Percentiles rank a stretch among this genome's conserved stretches.
These are phyloP conservation scores for Aspergillus aculeatinus DNA, from an alignment of 2,329 filamentous ascomycete genomes.

Conservation along the genomic window DNA sequence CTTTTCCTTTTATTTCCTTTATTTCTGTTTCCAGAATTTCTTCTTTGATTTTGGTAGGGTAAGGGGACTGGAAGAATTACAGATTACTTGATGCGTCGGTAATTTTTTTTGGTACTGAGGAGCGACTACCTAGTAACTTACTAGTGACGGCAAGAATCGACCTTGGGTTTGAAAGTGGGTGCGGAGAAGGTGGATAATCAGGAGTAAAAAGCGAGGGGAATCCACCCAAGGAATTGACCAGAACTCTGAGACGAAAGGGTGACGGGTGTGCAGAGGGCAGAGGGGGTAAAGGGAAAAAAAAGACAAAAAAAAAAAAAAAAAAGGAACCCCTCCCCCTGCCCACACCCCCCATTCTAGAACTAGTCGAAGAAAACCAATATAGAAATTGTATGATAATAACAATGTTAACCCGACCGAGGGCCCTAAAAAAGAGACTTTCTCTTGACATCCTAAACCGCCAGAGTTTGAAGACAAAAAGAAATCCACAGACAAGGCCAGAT, in stretches of 20 bases:
- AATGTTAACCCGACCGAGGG: not conserved
- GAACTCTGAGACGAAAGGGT: not conserved
- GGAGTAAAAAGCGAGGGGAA: not conserved
- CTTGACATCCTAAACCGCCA: not conserved
- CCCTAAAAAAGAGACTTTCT: not conserved
- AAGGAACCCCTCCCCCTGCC: not conserved
- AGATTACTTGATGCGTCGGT: not conserved
- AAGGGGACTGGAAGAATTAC: not conserved
- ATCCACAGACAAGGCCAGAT: not conserved
- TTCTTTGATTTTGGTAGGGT: not conserved
- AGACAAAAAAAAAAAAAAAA: not conserved
- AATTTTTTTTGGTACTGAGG: not conserved
- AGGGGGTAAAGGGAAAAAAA: not conserved
- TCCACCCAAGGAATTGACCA: not conserved
- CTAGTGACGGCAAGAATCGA: not conserved
- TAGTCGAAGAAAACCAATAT: not conserved
- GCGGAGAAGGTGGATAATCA: slow-evolving; percentile 11
- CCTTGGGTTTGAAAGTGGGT: slow-evolving; percentile 6
- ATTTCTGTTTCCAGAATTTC: not conserved
- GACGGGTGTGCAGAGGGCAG: not conserved
- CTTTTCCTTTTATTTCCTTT: not conserved
- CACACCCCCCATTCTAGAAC: not conserved
- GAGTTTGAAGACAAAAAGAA: not conserved
- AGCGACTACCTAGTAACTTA: not conserved
- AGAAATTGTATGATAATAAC: not conserved